phyloP scores from a whole-genome alignment of 257 asterid genomes.

The Solanum sitiens region DNA sequence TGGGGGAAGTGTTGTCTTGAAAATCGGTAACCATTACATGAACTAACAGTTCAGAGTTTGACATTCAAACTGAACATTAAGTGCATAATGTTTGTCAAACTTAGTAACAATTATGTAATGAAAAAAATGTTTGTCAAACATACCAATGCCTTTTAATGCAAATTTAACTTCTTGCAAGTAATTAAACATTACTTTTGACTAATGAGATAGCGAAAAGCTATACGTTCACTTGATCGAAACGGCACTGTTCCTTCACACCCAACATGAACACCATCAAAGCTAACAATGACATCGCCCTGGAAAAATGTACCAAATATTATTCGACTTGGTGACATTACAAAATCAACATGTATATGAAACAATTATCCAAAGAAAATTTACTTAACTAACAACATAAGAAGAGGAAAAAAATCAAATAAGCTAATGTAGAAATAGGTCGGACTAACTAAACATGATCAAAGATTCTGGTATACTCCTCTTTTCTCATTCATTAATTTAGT shows the following conservation, averaged over 20 bases:
- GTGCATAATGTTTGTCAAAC: background rate
- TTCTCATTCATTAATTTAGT: background rate
- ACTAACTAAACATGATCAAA: background rate
- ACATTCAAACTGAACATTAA: background rate
- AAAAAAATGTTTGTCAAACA: background rate
- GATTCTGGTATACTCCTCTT: background rate
- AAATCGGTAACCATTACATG: background rate
- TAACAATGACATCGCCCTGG: slow-evolving; percentile 92
- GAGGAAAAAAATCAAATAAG: background rate
- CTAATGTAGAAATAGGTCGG: background rate
- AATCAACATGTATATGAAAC: background rate
- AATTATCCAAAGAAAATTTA: background rate
- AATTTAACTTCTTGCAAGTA: background rate
- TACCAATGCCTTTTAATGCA: slow-evolving; percentile 2
- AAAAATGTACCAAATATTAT: slow-evolving; percentile 2
- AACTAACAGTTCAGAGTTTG: background rate
- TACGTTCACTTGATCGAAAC: slow-evolving; percentile 82
- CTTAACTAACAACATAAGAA: background rate
- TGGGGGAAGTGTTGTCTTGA: background rate
- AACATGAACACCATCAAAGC: slow-evolving; percentile 78
- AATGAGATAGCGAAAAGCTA: slow-evolving; percentile 90
- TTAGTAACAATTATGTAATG: background rate
- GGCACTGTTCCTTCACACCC: slow-evolving; percentile 98
- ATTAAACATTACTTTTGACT: slow-evolving; percentile 54
- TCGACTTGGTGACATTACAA: background rate